Percentiles rank a stretch among this genome's conserved stretches.
These are phyloP conservation scores for Gentiana dahurica DNA, from an alignment of 257 asterid genomes.

Conservation along the genomic window DNA sequence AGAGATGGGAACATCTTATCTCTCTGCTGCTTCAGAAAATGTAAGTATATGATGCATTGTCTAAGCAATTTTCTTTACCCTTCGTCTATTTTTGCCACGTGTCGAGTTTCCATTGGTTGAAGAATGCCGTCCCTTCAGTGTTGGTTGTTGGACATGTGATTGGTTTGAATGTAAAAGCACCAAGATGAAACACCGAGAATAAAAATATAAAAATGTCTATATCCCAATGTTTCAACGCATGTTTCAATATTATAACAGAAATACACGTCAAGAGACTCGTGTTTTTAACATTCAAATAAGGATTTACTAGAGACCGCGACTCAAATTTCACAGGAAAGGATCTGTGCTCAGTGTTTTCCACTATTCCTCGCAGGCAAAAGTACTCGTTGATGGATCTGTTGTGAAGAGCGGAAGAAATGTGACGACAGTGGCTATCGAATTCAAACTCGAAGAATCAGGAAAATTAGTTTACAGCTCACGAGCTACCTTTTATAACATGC, in stretches of 20 bases:
- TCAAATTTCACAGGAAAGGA: background rate
- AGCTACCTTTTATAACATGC: constrained; percentile 61
- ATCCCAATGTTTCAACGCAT: too few species aligned
- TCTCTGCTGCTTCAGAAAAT: constrained; percentile 53
- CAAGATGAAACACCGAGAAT: too few species aligned
- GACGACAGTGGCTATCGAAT: constrained; percentile 52
- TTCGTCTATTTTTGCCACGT: too few species aligned
- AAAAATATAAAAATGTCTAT: too few species aligned
- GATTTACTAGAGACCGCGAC: background rate
- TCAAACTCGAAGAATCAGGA: constrained; percentile 46
- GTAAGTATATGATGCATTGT: constrained; percentile 14
- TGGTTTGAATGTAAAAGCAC: too few species aligned
- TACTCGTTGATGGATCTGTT: constrained; percentile 47
- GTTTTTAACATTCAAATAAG: background rate
- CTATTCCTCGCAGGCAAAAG: constrained; percentile 36
- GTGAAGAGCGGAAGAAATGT: constrained; percentile 78
- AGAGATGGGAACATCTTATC: constrained; percentile 67
- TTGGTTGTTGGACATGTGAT: too few species aligned
- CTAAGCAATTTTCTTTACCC: too few species aligned
- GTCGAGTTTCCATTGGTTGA: too few species aligned
- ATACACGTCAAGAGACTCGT: background rate
- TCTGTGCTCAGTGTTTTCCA: constrained; percentile 1
- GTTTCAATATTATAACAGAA: too few species aligned
- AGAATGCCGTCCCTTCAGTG: too few species aligned
- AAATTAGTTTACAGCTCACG: constrained; percentile 48